Evolutionary conservation across 2,329 filamentous ascomycete genomes (phyloP).

Genomic region (Arthrobotrys sinensis): DNA sequence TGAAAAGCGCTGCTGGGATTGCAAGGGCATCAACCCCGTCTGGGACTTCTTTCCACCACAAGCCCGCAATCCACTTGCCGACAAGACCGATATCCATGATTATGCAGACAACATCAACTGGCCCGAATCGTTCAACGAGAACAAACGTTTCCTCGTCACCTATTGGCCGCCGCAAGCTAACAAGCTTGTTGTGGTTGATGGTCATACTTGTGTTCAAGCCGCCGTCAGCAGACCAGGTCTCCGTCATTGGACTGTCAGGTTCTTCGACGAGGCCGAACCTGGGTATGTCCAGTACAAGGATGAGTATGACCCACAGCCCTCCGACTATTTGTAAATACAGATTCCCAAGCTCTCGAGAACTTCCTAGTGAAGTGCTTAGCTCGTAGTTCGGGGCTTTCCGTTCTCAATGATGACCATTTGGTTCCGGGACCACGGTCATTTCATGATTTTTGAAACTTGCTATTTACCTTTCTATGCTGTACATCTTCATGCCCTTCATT

Average conservation of each 20-base stretch:
- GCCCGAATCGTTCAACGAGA: slow-evolving; percentile 19
- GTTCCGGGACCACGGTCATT: not conserved
- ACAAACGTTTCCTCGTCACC: slow-evolving; percentile 20
- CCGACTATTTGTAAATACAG: slow-evolving; percentile 7
- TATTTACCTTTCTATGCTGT: not conserved
- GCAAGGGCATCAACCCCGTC: slow-evolving; percentile 43
- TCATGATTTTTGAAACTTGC: not conserved
- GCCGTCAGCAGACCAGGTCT: slow-evolving; percentile 47
- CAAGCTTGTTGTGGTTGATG: slow-evolving; percentile 37
- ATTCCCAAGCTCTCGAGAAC: not conserved
- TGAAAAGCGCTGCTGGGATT: slow-evolving; percentile 40
- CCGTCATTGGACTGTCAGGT: slow-evolving; percentile 44
- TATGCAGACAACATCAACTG: slow-evolving; percentile 31
- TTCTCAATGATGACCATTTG: not conserved
- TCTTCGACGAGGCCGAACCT: slow-evolving; percentile 28
- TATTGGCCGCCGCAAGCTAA: slow-evolving; percentile 32
- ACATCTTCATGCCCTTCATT: not conserved
- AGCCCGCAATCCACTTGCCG: slow-evolving; percentile 45
- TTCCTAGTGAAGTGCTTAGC: not conserved
- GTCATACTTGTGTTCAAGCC: slow-evolving; percentile 38
- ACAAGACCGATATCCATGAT: slow-evolving; percentile 39
- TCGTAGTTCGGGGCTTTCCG: not conserved
- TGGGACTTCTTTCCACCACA: slow-evolving; percentile 46
- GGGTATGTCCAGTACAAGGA: slow-evolving; percentile 22
- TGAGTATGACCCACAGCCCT: slow-evolving; percentile 27